phyloP scores from a whole-genome alignment of 2,329 filamentous ascomycete species.

The Neopestalotiopsis sp. region DNA sequence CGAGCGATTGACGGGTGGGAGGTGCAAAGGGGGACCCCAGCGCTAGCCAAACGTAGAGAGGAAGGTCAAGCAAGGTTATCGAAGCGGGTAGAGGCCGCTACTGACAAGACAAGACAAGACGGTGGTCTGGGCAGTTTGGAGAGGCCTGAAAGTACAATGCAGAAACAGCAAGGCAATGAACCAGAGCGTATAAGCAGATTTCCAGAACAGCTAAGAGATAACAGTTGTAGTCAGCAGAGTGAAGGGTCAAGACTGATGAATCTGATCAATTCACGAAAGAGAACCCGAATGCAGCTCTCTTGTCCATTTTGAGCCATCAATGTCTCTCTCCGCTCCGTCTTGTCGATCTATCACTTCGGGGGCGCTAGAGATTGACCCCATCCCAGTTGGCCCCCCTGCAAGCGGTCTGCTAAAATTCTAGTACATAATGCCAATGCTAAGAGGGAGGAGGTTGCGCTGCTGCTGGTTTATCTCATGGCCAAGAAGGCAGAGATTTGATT shows the following conservation, averaged over 20 bases:
- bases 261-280: background rate
- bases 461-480: background rate
- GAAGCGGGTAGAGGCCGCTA: background rate
- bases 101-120: background rate
- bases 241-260: background rate
- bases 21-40: constrained; percentile 8
- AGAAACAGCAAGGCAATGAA: background rate
- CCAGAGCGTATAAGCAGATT: background rate
- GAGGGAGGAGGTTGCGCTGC: too few species aligned
- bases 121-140: background rate
- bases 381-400: background rate
- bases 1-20: background rate
- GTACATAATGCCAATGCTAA: constrained; percentile 3
- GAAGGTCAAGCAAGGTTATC: background rate
- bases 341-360: background rate
- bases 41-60: background rate
- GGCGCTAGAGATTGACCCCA: background rate
- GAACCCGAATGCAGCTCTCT: background rate
- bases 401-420: background rate
- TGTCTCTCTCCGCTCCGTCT: constrained; percentile 9
- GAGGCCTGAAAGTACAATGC: background rate
- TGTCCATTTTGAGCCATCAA: background rate
- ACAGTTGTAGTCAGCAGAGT: background rate
- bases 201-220: background rate
- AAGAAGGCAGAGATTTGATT: background rate